phyloP scores from a whole-genome alignment of 2,329 filamentous ascomycete genomes.

The Lasiodiplodia theobromae region DNA sequence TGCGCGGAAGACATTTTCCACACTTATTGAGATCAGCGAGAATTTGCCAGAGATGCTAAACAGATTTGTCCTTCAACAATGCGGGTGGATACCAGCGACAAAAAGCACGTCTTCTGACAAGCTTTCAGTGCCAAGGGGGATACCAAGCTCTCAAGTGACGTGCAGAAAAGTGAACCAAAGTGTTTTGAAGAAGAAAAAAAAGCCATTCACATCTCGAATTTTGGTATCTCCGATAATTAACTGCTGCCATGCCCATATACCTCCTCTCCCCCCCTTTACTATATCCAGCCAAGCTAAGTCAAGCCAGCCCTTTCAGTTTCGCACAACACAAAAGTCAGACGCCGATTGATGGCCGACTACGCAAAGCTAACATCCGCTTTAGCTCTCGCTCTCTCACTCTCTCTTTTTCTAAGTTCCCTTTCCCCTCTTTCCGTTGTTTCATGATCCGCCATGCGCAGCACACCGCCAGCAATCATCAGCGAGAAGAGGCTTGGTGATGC shows the following conservation, averaged over 20 bases:
- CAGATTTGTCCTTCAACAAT: too few species aligned
- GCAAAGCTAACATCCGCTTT: not conserved
- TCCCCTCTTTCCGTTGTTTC: not conserved
- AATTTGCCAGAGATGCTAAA: too few species aligned
- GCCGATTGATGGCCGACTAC: not conserved
- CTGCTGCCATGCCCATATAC: slow-evolving; percentile 9
- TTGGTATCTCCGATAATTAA: slow-evolving; percentile 27
- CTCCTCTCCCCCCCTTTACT: not conserved
- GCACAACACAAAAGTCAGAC: not conserved
- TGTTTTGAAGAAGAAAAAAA: slow-evolving; percentile 4
- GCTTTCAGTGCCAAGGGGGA: not conserved
- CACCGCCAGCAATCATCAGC: not conserved
- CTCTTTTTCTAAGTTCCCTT: not conserved
- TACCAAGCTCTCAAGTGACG: not conserved
- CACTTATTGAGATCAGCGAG: too few species aligned
- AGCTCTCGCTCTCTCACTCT: not conserved
- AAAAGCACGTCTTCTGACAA: too few species aligned
- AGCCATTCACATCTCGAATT: slow-evolving; percentile 28
- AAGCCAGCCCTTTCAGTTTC: not conserved
- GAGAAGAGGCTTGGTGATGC: not conserved
- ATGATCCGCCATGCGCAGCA: not conserved
- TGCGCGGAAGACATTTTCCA: too few species aligned
- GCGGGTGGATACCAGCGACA: too few species aligned
- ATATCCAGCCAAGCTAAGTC: not conserved
- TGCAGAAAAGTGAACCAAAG: not conserved